Conservation (phyloP, 495 filamentous ascomycete species). For the Tuber melanosporum region DNA sequence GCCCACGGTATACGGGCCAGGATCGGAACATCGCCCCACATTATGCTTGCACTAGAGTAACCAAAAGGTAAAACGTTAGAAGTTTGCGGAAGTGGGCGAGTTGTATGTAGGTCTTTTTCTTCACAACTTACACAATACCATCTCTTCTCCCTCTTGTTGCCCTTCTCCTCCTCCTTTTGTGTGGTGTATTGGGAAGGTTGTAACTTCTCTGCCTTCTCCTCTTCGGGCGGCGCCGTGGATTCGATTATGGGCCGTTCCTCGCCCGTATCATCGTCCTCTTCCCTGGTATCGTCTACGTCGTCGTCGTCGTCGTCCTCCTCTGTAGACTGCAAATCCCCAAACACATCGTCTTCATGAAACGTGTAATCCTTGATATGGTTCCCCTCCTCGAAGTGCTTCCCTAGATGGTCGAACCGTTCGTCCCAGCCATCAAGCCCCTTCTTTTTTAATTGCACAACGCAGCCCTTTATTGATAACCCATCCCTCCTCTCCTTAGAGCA, state of each 20-base stretch:
- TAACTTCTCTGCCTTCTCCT: conserved; percentile 12
- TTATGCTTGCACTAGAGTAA: conserved; percentile 9
- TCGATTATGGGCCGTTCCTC: conserved; percentile 7
- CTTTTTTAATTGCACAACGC: conserved; percentile 52
- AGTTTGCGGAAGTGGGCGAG: neutral
- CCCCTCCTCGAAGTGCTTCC: conserved; percentile 62
- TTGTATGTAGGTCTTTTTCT: neutral
- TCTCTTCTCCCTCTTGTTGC: neutral
- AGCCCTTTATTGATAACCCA: conserved; percentile 7
- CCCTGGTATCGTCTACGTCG: conserved; percentile 38
- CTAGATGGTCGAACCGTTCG: conserved; percentile 82
- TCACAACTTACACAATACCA: conserved; percentile 31
- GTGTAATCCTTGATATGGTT: conserved; percentile 21
- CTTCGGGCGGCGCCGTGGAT: conserved; percentile 16
- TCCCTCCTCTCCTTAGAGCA: conserved; percentile 48
- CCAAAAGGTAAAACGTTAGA: neutral
- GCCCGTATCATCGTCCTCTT: neutral
- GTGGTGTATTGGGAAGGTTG: conserved; percentile 12
- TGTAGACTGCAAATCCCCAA: conserved; percentile 17
- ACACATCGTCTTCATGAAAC: conserved; percentile 31
- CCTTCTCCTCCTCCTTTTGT: neutral
- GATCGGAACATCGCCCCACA: conserved; percentile 14
- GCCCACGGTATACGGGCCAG: conserved; percentile 22
- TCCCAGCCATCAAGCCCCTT: conserved; percentile 57
- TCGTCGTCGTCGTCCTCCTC: conserved; percentile 39